Base-by-base conservation (phyloP, 2,329 filamentous ascomycete genomes). In the Metarhizium anisopliae region DNA sequence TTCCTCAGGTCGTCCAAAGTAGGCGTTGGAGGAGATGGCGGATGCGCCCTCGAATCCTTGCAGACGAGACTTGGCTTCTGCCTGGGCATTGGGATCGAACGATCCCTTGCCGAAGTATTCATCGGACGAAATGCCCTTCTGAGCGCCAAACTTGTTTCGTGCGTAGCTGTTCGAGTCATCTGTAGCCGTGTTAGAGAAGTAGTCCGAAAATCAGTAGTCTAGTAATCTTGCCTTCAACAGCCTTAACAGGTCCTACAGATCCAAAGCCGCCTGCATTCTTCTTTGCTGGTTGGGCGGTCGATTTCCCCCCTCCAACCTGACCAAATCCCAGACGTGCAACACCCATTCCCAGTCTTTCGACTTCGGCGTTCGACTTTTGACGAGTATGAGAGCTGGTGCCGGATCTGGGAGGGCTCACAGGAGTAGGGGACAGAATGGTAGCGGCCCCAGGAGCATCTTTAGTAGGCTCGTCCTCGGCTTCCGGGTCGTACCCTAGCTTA, bases 71-170 rank as follows among this genome's bases (percentile, higher is more conserved):
- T 95, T 95, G 64, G 94, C 93, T 75, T 96, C 93, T 53, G 84
- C 79, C 68, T 94, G 87, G 8, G 87, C 83, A 55, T 79, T 79
- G 42, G 92, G 85, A 68, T 99, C 92, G 72, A 86, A 97, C 55
- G 82, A 76, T 54, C 91, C 90, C 70, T 94, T 93, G 66, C 93
- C 91, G 68, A 99, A 99, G 79, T 95, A 99, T 70, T 99, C 94
- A 70, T 99, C 94, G 0, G 92, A 96, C 0, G 91, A 96, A 63
- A 99, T 99, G 63, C 89, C 89, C 78, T 97, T 97, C 71, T 99
- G 94, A 47, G 73, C 74, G 58, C 92, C 93, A 66, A 99, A 99
- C 72, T 96, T 96, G 67, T 82, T 77, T 65, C 89, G 88, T 6
- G 92, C 90, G 68, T 90, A 95, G 66, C 83, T 85, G 66, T 96